These are phyloP conservation scores for Gynochthodes officinalis DNA, from an alignment of 257 asterid genomes.

Conservation along the genomic window DNA sequence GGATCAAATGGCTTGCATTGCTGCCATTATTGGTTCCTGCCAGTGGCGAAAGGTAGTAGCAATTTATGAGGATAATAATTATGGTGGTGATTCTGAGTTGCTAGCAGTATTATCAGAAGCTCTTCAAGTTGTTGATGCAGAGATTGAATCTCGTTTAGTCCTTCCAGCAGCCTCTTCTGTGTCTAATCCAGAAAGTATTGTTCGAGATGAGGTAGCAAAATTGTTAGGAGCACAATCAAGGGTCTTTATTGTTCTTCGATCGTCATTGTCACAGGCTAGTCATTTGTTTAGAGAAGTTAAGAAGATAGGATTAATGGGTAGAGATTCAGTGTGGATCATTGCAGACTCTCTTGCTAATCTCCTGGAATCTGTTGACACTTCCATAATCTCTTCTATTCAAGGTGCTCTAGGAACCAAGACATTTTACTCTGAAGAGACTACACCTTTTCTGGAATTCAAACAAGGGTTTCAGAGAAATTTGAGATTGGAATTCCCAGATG, in stretches of 20 bases:
- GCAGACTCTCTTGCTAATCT: constrained; percentile 32
- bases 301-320: constrained; percentile 31
- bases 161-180: constrained; percentile 34
- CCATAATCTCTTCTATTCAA: constrained; percentile 24
- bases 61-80: constrained; percentile 31
- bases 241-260: constrained; percentile 38
- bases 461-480: constrained; percentile 21
- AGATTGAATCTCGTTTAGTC: constrained; percentile 28
- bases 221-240: constrained; percentile 32
- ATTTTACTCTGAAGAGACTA: constrained; percentile 18
- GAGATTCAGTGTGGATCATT: constrained; percentile 46
- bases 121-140: constrained; percentile 24
- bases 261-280: constrained; percentile 29
- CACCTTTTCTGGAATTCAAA: constrained; percentile 24
- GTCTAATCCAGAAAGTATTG: constrained; percentile 21
- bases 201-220: constrained; percentile 25
- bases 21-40: constrained; percentile 26
- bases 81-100: constrained; percentile 33
- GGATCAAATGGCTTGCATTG: constrained; percentile 27
- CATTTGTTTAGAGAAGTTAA: constrained; percentile 35
- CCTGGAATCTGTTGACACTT: constrained; percentile 32
- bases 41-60: constrained; percentile 37
- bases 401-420: constrained; percentile 44
- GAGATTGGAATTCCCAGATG: constrained; percentile 27
- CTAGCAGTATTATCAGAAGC: constrained; percentile 29